A percentile compares a stretch with the other conserved stretches of the same genome.
phyloP scores from a whole-genome alignment of 306 rosid species.

The Vigna unguiculata region DNA sequence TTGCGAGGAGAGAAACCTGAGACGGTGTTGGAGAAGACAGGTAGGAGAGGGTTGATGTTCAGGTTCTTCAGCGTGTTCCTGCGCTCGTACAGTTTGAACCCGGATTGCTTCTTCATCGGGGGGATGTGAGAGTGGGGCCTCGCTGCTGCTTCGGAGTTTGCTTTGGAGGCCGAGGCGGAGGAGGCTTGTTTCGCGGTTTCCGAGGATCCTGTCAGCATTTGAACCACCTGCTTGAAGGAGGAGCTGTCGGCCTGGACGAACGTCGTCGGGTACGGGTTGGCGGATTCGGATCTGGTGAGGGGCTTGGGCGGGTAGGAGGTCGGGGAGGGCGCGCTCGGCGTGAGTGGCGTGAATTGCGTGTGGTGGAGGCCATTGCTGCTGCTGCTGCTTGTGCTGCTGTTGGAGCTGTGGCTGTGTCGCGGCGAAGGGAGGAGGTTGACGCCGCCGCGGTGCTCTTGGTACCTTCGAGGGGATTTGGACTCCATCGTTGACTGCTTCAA shows the following conservation, averaged over 20 bases:
- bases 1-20: conserved; percentile 56
- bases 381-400: conserved; percentile 43
- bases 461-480: conserved; percentile 44
- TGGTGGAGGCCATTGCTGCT: conserved; percentile 49
- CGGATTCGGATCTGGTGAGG: conserved; percentile 77
- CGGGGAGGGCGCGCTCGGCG: conserved; percentile 9
- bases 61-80: conserved; percentile 73
- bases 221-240: conserved; percentile 90
- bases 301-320: conserved; percentile 53
- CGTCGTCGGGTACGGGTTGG: conserved; percentile 81
- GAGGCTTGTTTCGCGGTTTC: conserved; percentile 61
- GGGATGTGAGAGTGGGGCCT: conserved; percentile 54
- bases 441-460: conserved; percentile 13
- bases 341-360: neutral
- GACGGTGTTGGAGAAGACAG: conserved; percentile 48
- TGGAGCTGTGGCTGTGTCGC: conserved; percentile 36
- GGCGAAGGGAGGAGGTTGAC: conserved; percentile 41
- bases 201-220: conserved; percentile 89
- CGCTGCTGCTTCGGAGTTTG: neutral
- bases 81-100: conserved; percentile 90
- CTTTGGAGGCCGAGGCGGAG: conserved; percentile 39
- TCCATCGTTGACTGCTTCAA: conserved; percentile 56
- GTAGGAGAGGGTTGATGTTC: conserved; percentile 69
- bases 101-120: conserved; percentile 65
- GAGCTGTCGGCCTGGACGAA: conserved; percentile 88